phyloP scores from a whole-genome alignment of 768 basidiomycete genomes.

The Leccinum disarticulatum region DNA sequence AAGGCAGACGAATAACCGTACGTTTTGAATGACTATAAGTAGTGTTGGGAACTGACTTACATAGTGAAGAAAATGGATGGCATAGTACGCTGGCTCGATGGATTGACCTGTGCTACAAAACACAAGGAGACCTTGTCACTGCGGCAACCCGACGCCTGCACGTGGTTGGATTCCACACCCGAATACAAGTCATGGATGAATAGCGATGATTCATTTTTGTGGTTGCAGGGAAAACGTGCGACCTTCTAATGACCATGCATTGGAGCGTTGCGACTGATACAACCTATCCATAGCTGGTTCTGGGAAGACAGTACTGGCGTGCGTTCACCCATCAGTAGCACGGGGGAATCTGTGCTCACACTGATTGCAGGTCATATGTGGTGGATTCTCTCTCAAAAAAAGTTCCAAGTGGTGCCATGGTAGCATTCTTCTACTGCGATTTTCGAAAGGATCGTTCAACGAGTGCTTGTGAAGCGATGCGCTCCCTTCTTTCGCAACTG shows the following conservation, averaged over 20 bases:
- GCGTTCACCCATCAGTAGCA: not conserved
- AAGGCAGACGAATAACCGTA: not conserved
- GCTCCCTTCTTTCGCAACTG: slow-evolving; percentile 18
- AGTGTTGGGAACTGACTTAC: not conserved
- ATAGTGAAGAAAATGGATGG: slow-evolving; percentile 8
- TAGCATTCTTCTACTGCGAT: slow-evolving; percentile 22
- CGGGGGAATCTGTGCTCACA: not conserved
- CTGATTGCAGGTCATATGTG: slow-evolving; percentile 2
- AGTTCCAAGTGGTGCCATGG: not conserved
- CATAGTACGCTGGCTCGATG: slow-evolving; percentile 11
- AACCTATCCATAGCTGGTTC: slow-evolving; percentile 10
- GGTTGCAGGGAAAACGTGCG: slow-evolving; percentile 23
- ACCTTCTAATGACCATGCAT: not conserved
- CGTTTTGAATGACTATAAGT: not conserved
- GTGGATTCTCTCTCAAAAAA: slow-evolving; percentile 5
- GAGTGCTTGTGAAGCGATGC: slow-evolving; percentile 10
- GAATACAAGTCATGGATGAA: slow-evolving; percentile 10
- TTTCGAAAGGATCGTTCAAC: slow-evolving; percentile 9
- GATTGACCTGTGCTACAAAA: slow-evolving; percentile 12
- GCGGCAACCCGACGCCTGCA: slow-evolving; percentile 17
- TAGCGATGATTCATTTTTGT: slow-evolving; percentile 3
- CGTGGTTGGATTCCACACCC: not conserved
- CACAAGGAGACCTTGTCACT: slow-evolving; percentile 9
- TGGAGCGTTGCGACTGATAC: not conserved
- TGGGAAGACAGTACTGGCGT: slow-evolving; percentile 22